phyloP scores from a whole-genome alignment of 805 yeast genomes.

The Metschnikowia colocasiae region DNA sequence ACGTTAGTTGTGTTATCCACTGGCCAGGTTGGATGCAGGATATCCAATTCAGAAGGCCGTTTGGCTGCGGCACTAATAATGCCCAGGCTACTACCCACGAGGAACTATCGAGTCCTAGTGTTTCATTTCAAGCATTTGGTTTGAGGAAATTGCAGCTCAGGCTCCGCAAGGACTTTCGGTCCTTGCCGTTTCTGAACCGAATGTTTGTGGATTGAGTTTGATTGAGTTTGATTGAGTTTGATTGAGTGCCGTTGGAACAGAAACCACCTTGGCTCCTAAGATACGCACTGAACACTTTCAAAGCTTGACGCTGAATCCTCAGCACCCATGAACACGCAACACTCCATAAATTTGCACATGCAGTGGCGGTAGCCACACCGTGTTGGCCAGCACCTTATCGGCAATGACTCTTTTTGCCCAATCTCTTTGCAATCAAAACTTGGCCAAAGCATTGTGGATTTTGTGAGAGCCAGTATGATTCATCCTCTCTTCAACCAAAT shows the following conservation, averaged over 20 bases:
- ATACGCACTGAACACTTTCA: constrained; percentile 97
- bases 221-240: no score
- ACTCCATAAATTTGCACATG: constrained; percentile 91
- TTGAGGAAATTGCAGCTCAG: no score
- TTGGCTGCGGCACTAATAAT: no score
- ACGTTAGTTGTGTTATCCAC: no score
- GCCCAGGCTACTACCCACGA: no score
- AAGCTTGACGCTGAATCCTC: constrained; percentile 98
- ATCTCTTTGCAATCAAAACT: constrained; percentile 71
- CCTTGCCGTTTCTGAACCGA: no score
- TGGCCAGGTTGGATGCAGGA: no score
- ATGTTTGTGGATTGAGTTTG: no score
- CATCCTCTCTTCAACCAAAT: constrained; percentile 99
- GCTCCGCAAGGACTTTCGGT: no score
- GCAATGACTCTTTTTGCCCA: constrained; percentile 77
- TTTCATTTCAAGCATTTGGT: no score
- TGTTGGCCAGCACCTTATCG: constrained; percentile 92
- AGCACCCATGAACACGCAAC: constrained; percentile 98
- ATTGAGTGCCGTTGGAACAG: constrained; percentile 91
- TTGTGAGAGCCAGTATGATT: constrained; percentile 89
- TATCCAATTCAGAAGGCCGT: no score
- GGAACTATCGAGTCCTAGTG: no score
- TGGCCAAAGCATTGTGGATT: constrained; percentile 84
- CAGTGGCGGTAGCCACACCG: constrained; percentile 91
- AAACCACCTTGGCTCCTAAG: constrained; percentile 91